These are phyloP conservation scores for Adansonia grandidieri DNA, from an alignment of 441 rosid genomes.

Conservation along the genomic window DNA sequence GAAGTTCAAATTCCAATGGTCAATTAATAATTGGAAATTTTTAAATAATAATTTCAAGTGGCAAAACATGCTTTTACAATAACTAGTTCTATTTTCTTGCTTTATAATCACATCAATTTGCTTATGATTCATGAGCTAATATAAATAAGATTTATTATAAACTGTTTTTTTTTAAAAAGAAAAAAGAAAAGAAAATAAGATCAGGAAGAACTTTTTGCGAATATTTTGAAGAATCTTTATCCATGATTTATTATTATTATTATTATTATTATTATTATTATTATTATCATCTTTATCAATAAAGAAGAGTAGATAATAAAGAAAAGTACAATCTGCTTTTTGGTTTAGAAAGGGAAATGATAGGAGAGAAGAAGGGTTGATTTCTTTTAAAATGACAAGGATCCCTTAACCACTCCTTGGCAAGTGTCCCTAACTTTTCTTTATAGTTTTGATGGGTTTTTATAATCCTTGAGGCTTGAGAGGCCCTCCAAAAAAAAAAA, in stretches of 20 bases:
- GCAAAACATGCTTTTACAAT: too few relatives aligned
- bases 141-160: neutral
- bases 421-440: constrained; percentile 8
- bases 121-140: neutral
- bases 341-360: constrained; percentile 8
- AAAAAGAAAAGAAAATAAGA: neutral
- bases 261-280: neutral
- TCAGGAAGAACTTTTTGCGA: neutral
- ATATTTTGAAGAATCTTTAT: neutral
- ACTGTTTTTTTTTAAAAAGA: too few relatives aligned
- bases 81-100: neutral
- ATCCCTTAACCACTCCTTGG: constrained; percentile 12
- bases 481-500: too few relatives aligned
- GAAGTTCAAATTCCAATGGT: too few relatives aligned
- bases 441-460: too few relatives aligned
- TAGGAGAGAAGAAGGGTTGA: neutral
- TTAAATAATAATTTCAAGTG: too few relatives aligned
- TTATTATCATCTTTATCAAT: too few relatives aligned
- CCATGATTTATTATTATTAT: neutral
- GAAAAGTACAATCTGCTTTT: constrained; percentile 3
- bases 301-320: neutral
- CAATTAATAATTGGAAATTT: too few relatives aligned
- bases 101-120: neutral
- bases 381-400: constrained; percentile 27
- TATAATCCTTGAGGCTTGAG: too few relatives aligned